phyloP scores from a whole-genome alignment of 2,329 filamentous ascomycete species.

The Arthrobotrys iridis region DNA sequence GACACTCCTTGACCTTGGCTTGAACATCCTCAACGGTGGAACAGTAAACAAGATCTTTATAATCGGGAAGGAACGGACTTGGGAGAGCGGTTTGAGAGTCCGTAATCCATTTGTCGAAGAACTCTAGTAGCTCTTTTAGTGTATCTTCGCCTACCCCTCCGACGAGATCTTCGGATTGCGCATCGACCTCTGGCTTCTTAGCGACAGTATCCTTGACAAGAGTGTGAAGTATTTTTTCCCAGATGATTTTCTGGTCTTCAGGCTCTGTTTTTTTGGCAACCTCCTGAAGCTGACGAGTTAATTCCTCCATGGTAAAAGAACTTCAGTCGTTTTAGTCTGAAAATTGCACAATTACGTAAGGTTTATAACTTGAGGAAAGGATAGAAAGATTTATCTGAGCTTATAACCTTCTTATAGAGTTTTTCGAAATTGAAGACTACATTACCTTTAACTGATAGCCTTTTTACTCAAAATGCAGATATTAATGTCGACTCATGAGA shows the following conservation, averaged over 20 bases:
- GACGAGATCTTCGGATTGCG: background rate
- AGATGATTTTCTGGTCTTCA: background rate
- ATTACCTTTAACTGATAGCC: too few species aligned
- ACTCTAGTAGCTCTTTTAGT: background rate
- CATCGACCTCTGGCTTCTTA: too few species aligned
- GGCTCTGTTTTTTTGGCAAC: background rate
- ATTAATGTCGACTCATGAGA: too few species aligned
- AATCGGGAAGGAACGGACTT: background rate
- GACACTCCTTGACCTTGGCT: background rate
- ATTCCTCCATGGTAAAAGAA: background rate
- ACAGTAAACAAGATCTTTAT: background rate
- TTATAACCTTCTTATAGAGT: background rate
- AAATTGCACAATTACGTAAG: background rate
- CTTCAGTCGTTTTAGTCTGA: background rate
- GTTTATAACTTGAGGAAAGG: background rate
- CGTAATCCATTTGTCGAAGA: conserved; percentile 6
- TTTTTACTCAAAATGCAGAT: too few species aligned
- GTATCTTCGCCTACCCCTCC: background rate
- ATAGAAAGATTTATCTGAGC: background rate
- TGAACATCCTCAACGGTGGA: background rate
- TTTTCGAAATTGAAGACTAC: too few species aligned
- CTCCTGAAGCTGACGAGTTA: background rate
- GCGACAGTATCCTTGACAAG: background rate
- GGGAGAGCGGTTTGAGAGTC: background rate
- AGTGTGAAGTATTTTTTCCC: background rate